A percentile compares a stretch with the other conserved stretches of the same genome.
Evolutionary conservation across 345 rosid genomes (phyloP).

Genomic region (rapeseed (Brassica napus)): Da-Ae NC_063440.1:22980001-22980500

Average conservation of each 20-base stretch:
- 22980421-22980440: conserved; percentile 40
- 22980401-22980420: conserved; percentile 33
- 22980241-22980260: background rate
- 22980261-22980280: conserved; percentile 40
- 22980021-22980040: background rate
- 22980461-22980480: conserved; percentile 39
- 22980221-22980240: conserved; percentile 5
- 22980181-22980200: background rate
- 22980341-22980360: conserved; percentile 31
- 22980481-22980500: conserved; percentile 49
- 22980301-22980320: conserved; percentile 44
- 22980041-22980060: background rate
- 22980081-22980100: background rate
- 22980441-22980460: conserved; percentile 30
- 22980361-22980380: conserved; percentile 23
- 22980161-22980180: background rate
- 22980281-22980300: conserved; percentile 13
- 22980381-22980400: conserved; percentile 28
- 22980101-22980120: background rate
- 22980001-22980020: background rate
- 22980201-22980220: conserved; percentile 12
- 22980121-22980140: background rate
- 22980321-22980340: conserved; percentile 39
- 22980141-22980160: background rate
- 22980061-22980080: background rate